These are phyloP conservation scores for Fusarium palustre DNA, from an alignment of 2,329 filamentous ascomycete species.

Conservation along the genomic window DNA sequence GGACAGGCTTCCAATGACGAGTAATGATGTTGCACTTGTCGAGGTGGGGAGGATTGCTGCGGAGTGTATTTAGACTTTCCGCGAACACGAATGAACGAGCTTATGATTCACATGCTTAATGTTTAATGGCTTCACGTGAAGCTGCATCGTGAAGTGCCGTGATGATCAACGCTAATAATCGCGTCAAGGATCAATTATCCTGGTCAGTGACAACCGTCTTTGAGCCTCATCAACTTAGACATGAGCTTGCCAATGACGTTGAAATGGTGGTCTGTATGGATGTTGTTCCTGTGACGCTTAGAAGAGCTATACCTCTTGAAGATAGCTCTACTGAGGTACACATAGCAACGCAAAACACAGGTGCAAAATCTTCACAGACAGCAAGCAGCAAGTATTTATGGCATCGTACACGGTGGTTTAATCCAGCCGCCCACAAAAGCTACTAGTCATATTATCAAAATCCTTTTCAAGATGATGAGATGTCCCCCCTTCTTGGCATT, in stretches of 20 bases:
- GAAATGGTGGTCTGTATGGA: neutral
- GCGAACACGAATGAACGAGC: slow-evolving; percentile 16
- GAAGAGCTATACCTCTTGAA: no score
- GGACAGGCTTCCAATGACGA: slow-evolving; percentile 30
- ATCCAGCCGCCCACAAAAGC: neutral
- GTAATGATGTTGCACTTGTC: slow-evolving; percentile 1
- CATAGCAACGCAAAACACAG: neutral
- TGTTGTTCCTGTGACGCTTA: neutral
- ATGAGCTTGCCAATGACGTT: neutral
- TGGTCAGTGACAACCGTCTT: neutral
- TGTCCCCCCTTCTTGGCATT: slow-evolving; percentile 73
- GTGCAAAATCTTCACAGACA: neutral
- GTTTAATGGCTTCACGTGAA: neutral
- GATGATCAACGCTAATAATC: neutral
- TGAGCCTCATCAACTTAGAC: slow-evolving; percentile 8
- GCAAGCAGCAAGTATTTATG: neutral
- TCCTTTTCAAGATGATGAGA: slow-evolving; percentile 49
- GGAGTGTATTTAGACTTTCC: slow-evolving; percentile 6
- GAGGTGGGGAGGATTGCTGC: neutral
- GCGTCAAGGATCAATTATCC: neutral
- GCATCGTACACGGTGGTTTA: accelerated
- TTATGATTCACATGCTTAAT: slow-evolving; percentile 8
- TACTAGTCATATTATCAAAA: slow-evolving; percentile 9
- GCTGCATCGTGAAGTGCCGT: neutral
- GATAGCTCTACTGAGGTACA: neutral